phyloP scores from a whole-genome alignment of 352 stramenopile species.

The Phytopythium boreale region DNA sequence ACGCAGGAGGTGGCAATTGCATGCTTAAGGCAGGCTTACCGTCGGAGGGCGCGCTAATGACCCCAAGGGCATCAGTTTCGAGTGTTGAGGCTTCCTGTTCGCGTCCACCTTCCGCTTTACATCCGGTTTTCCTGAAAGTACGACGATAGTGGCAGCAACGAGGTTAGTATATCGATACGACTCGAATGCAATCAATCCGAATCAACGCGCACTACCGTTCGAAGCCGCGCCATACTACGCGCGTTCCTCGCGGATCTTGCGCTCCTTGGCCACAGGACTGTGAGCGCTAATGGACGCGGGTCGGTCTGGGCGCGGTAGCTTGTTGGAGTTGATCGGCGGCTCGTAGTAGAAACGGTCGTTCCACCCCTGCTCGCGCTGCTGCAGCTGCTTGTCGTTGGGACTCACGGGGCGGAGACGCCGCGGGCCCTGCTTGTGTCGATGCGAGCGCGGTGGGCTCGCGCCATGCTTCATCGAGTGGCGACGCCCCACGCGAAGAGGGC shows the following conservation, averaged over 20 bases:
- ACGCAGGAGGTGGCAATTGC: background rate
- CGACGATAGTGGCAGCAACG: background rate
- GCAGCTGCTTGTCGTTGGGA: conserved; percentile 45
- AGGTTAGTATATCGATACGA: background rate
- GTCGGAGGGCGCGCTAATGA: conserved; percentile 26
- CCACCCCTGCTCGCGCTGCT: conserved; percentile 66
- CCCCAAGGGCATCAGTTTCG: conserved; percentile 35
- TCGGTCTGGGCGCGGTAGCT: conserved; percentile 25
- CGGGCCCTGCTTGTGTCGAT: conserved; percentile 22
- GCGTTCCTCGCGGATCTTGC: conserved; percentile 48
- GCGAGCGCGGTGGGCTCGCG: conserved; percentile 11
- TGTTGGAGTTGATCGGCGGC: conserved; percentile 45
- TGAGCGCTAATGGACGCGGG: conserved; percentile 18
- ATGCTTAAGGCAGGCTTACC: conserved; percentile 10
- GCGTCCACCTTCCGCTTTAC: conserved; percentile 13
- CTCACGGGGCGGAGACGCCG: conserved; percentile 38
- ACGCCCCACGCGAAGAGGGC: background rate
- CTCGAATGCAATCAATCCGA: background rate
- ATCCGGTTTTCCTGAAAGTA: conserved; percentile 25
- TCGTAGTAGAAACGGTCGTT: conserved; percentile 71
- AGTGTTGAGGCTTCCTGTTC: conserved; percentile 21
- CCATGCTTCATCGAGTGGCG: conserved; percentile 17
- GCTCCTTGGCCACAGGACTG: conserved; percentile 34
- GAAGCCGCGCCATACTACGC: conserved; percentile 44
- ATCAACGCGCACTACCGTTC: background rate